Evolutionary conservation across 148 eudicot species (phyloP).

Genomic region (Heliosperma pusillum): DNA sequence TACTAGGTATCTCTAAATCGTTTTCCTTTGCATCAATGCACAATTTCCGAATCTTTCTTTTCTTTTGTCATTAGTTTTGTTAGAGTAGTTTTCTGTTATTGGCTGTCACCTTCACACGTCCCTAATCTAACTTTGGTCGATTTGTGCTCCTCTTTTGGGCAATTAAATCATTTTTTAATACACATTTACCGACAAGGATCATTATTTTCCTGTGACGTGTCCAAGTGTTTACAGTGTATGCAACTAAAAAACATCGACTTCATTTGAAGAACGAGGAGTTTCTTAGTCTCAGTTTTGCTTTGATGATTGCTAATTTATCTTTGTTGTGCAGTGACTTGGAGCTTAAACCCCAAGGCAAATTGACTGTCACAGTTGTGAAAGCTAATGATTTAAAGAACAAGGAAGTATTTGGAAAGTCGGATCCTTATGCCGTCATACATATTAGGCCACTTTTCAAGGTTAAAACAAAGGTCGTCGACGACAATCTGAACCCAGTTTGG

Average conservation of each 20-base stretch:
- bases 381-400: conserved; percentile 85
- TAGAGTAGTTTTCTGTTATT: background rate
- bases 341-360: conserved; percentile 92
- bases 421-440: conserved; percentile 69
- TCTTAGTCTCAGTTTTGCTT: background rate
- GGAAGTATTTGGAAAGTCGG: conserved; percentile 95
- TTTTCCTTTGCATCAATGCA: background rate
- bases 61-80: background rate
- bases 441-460: conserved; percentile 83
- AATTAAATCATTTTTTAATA: background rate
- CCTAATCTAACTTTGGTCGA: background rate
- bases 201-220: background rate
- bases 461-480: conserved; percentile 71
- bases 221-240: no score
- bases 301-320: conserved; percentile 11
- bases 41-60: background rate
- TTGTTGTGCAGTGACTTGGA: conserved; percentile 77
- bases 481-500: conserved; percentile 93
- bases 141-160: background rate
- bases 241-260: no score
- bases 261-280: no score
- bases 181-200: background rate
- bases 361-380: conserved; percentile 70
- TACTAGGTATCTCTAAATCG: conserved; percentile 43
- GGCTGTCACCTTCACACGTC: background rate